These are phyloP conservation scores for Mycena chlorophos DNA, from an alignment of 768 basidiomycete species.

Conservation along the genomic window DNA sequence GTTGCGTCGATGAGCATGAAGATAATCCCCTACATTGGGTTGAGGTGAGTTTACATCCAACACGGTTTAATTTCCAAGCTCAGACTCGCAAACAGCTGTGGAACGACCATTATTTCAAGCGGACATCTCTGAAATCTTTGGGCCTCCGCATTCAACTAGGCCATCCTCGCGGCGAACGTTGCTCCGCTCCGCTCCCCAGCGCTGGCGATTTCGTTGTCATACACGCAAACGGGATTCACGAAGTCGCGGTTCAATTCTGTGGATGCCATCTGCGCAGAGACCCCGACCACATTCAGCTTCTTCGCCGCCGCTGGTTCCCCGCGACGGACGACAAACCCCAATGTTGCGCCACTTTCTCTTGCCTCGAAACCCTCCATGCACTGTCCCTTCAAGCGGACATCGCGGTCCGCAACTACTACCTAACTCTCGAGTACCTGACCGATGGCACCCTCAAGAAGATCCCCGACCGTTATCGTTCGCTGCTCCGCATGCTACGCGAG, in stretches of 20 bases:
- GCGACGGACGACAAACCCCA: slow-evolving; percentile 20
- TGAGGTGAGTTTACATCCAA: too few relatives aligned
- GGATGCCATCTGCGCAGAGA: neutral
- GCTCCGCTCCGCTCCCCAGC: neutral
- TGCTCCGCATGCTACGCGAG: slow-evolving; percentile 12
- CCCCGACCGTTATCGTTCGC: slow-evolving; percentile 11
- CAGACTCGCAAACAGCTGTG: neutral
- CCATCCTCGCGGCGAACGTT: neutral
- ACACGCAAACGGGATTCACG: slow-evolving; percentile 7
- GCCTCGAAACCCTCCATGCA: slow-evolving; percentile 12
- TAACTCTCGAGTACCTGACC: slow-evolving; percentile 7
- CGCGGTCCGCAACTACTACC: slow-evolving; percentile 21
- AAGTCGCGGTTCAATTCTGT: slow-evolving; percentile 12
- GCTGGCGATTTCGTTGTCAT: slow-evolving; percentile 4
- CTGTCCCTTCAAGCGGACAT: slow-evolving; percentile 19
- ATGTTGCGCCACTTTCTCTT: slow-evolving; percentile 14
- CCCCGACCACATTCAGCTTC: neutral
- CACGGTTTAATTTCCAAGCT: too few relatives aligned
- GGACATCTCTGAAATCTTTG: neutral
- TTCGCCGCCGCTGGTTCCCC: slow-evolving; percentile 18
- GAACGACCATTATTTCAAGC: neutral
- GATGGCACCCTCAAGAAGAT: slow-evolving; percentile 11
- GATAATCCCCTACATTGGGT: too few relatives aligned
- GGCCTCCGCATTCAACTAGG: slow-evolving; percentile 10
- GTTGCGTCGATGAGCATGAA: too few relatives aligned